phyloP scores from a whole-genome alignment of 202 grass and related monocot genomes.

The Schoenoplectus triqueter region DNA sequence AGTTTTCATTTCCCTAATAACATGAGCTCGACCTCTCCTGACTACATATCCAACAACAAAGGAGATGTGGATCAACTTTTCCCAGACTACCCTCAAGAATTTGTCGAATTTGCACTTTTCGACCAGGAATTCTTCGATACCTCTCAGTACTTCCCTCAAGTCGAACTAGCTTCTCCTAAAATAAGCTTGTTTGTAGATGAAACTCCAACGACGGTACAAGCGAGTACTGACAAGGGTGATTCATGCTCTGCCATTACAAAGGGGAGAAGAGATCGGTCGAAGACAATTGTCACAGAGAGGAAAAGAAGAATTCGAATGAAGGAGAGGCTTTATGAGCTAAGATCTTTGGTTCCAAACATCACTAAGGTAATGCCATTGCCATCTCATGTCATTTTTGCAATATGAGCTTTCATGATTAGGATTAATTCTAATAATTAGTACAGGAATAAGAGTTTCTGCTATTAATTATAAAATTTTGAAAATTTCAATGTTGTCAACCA shows the following conservation, averaged over 20 bases:
- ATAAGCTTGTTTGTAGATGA: constrained; percentile 21
- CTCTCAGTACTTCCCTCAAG: not conserved
- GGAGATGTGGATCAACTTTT: constrained; percentile 33
- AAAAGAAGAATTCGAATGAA: constrained; percentile 80
- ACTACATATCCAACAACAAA: constrained; percentile 14
- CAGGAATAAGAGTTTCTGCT: not conserved
- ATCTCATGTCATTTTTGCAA: constrained; percentile 8
- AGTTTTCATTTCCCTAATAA: not conserved
- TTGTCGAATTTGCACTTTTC: constrained; percentile 32
- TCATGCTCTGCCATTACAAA: constrained; percentile 26
- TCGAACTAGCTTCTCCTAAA: not conserved
- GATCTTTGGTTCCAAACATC: constrained; percentile 86
- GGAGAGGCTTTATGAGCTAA: constrained; percentile 94
- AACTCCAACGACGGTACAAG: constrained; percentile 11
- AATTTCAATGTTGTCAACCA: not conserved
- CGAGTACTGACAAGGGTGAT: constrained; percentile 49
- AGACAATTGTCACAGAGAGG: constrained; percentile 90
- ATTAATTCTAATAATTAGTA: not conserved
- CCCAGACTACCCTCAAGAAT: constrained; percentile 33
- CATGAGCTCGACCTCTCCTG: constrained; percentile 21
- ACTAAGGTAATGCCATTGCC: constrained; percentile 58
- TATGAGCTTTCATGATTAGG: not conserved
- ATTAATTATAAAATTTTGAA: constrained; percentile 9
- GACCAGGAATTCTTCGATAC: constrained; percentile 35
- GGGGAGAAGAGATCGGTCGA: constrained; percentile 72